Evolutionary conservation across 2,329 filamentous ascomycete genomes (phyloP), one percentile per base, ranked within the genome.

Genomic region (Pleochaeta shiraiana): DNA sequence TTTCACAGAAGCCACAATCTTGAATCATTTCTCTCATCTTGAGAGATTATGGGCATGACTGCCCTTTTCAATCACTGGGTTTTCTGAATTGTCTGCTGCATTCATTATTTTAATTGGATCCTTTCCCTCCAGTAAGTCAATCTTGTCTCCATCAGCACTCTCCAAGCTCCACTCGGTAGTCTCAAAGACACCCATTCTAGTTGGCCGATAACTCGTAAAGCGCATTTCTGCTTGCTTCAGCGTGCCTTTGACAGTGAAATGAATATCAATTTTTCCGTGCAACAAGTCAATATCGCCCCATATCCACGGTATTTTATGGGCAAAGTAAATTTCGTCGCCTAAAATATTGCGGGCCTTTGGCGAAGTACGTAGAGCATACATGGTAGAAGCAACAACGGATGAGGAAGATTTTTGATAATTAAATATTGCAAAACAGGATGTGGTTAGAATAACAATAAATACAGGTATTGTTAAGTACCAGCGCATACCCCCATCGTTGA

Each of bases 371-470:
- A 98, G 81, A 0, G 92, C 88, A 79, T 97, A 98, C 31, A 98
- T 82, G 4, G 90, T 93, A 64, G 87, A 89, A 64, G 84, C 84
- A n/a, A 96, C 88, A 33, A 92, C 82, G 64, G 87, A 88, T 30
- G 85, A 90, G n/a, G 88, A 90, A 65, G 85, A 83, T 75, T 96
- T 96, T 75, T 98, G 92, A 82, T 98, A 97, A 81, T 98, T 98
- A 86, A 98, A 97, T 75, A 98, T 96, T 69, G 87, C 89, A 66
- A 95, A 77, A 68, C 85, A 85, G 69, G 85, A 86, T 64, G 80
- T 79, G 61, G 82, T 81, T 70, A 95, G 83, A 67, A 89, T 78
- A 67, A 81, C 75, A 64, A 86, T 73, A 80, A 97, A 97, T 73
- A 95, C 77, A 64, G 92, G 92, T 37, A 95, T 75, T 0, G 89